Evolutionary conservation across 2,329 filamentous ascomycete genomes (phyloP).

Genomic region (Fragosphaeria purpurea): DNA sequence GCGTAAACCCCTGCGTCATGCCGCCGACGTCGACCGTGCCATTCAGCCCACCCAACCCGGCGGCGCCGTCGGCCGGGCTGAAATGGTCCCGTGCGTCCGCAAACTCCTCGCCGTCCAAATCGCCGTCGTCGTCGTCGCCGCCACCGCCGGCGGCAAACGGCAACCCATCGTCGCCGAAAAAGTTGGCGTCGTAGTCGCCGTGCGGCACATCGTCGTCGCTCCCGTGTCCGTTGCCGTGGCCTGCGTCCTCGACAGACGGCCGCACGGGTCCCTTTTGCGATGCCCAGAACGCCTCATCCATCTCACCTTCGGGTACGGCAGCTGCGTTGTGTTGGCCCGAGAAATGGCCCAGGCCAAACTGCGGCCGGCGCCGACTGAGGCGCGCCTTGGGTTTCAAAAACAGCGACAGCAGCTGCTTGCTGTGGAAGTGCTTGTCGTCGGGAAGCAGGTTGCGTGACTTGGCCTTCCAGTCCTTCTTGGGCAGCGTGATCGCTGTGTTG

Average conservation of each 20-base stretch:
- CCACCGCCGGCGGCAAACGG: conserved; percentile 59
- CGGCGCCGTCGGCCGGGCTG: conserved; percentile 47
- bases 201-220: conserved; percentile 38
- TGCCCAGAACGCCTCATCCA: conserved; percentile 96
- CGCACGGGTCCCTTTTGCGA: conserved; percentile 47
- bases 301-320: conserved; percentile 58
- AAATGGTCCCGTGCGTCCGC: conserved; percentile 74
- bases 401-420: conserved; percentile 73
- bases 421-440: conserved; percentile 98
- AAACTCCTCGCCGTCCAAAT: conserved; percentile 56
- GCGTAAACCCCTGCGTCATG: conserved; percentile 25
- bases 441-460: conserved; percentile 88
- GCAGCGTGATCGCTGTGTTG: conserved; percentile 71
- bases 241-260: conserved; percentile 13
- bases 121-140: conserved; percentile 60
- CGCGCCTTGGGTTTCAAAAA: conserved; percentile 93
- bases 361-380: conserved; percentile 56
- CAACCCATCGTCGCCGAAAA: conserved; percentile 84
- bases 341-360: conserved; percentile 35
- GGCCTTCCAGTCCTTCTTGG: conserved; percentile 92
- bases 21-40: conserved; percentile 24
- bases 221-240: conserved; percentile 29
- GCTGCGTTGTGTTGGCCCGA: conserved; percentile 28
- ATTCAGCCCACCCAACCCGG: not conserved
- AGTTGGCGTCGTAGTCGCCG: conserved; percentile 91